Conservation (phyloP, 2,329 filamentous ascomycete species). For the Metarhizium guizhouense region DNA sequence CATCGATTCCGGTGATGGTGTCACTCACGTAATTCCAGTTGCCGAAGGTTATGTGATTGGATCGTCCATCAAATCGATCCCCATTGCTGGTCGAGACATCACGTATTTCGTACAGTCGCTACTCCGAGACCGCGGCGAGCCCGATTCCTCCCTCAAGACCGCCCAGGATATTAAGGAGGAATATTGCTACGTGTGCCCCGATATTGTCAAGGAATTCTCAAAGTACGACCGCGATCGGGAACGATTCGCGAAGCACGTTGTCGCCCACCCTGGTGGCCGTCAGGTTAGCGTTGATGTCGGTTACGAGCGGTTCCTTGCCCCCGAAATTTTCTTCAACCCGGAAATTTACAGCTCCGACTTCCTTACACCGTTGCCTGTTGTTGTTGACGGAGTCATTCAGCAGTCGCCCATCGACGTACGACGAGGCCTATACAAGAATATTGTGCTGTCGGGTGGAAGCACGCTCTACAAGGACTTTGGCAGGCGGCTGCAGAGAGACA, state of each 20-base stretch:
- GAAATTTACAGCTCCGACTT: slow-evolving; percentile 99
- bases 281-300: slow-evolving; percentile 84
- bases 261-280: slow-evolving; percentile 77
- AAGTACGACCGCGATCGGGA: slow-evolving; percentile 90
- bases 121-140: slow-evolving; percentile 89
- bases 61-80: slow-evolving; percentile 97
- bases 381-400: slow-evolving; percentile 95
- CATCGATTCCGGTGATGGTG: slow-evolving; percentile 96
- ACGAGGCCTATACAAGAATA: slow-evolving; percentile 98
- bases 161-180: slow-evolving; percentile 98
- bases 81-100: slow-evolving; percentile 94
- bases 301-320: slow-evolving; percentile 95
- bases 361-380: slow-evolving; percentile 83
- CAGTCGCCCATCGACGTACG: slow-evolving; percentile 96
- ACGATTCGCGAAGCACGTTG: slow-evolving; percentile 82
- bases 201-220: slow-evolving; percentile 97
- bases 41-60: slow-evolving; percentile 98
- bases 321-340: slow-evolving; percentile 99
- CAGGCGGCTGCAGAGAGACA: slow-evolving; percentile 89
- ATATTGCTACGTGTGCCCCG: slow-evolving; percentile 95
- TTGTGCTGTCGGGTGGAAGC: slow-evolving; percentile 92
- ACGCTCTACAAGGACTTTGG: slow-evolving; percentile 99
- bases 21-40: slow-evolving; percentile 97
- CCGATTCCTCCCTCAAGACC: slow-evolving; percentile 93
- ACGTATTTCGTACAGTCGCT: slow-evolving; percentile 98